phyloP scores from a whole-genome alignment of 768 basidiomycete genomes.

The Lenzites betulinus region DNA sequence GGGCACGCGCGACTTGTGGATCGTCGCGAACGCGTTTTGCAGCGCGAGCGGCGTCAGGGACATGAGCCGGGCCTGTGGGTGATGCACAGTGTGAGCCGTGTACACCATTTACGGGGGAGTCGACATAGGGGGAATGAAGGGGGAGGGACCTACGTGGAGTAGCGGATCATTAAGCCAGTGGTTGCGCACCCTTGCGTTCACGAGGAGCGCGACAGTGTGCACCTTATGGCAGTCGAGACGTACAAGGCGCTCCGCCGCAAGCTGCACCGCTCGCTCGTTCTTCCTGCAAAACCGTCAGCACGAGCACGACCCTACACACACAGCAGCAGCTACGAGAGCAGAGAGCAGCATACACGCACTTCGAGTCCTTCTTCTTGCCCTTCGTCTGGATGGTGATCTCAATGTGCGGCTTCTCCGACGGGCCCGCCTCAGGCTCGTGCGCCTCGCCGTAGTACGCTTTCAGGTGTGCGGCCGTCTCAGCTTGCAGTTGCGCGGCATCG shows the following conservation, averaged over 20 bases:
- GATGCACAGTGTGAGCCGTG: background rate
- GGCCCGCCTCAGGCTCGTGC: conserved; percentile 21
- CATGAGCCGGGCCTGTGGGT: conserved; percentile 76
- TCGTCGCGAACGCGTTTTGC: conserved; percentile 79
- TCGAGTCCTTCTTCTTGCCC: conserved; percentile 42
- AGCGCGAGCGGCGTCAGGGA: conserved; percentile 81
- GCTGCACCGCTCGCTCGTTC: conserved; percentile 39
- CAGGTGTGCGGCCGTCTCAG: background rate
- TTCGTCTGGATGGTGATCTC: conserved; percentile 70
- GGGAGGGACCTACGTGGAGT: conserved; percentile 63
- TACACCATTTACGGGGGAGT: conserved; percentile 12
- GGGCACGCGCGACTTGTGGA: conserved; percentile 79
- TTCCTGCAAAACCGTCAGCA: conserved; percentile 34
- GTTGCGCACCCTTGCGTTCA: conserved; percentile 76
- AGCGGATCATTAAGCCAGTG: conserved; percentile 80
- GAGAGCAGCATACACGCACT: conserved; percentile 44
- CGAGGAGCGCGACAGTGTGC: conserved; percentile 81
- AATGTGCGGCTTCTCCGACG: conserved; percentile 46
- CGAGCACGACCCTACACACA: too few relatives aligned
- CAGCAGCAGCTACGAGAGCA: too few relatives aligned
- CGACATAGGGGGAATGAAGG: conserved; percentile 11
- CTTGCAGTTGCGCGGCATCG: background rate
- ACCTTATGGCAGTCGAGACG: conserved; percentile 87
- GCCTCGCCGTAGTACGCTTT: conserved; percentile 1
- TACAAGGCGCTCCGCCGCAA: conserved; percentile 68